Evolutionary conservation across 805 yeast species (phyloP).

Genomic region (Candida loeiensis): DNA sequence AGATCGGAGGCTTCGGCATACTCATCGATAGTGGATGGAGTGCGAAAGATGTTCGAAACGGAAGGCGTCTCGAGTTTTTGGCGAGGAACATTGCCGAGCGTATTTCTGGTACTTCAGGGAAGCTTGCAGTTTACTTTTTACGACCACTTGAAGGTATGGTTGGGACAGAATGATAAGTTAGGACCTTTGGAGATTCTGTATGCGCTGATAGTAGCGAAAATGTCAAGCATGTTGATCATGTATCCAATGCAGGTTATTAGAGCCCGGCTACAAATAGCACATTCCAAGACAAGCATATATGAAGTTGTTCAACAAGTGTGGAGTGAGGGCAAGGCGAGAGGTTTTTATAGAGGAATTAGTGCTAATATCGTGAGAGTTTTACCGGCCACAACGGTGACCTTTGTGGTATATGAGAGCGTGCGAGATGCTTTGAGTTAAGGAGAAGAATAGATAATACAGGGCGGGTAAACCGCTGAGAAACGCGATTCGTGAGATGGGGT

Average conservation of each 20-base stretch:
- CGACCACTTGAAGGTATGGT: slow-evolving; percentile 60
- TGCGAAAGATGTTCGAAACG: slow-evolving; percentile 39
- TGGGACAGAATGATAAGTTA: slow-evolving; percentile 23
- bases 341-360: slow-evolving; percentile 79
- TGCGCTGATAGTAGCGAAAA: slow-evolving; percentile 67
- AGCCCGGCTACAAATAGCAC: slow-evolving; percentile 59
- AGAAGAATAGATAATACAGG: neutral
- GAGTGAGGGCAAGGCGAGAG: slow-evolving; percentile 52
- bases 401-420: slow-evolving; percentile 73
- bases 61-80: slow-evolving; percentile 67
- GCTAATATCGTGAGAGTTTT: slow-evolving; percentile 79
- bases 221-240: slow-evolving; percentile 59
- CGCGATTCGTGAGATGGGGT: too few relatives aligned
- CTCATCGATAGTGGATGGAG: slow-evolving; percentile 54
- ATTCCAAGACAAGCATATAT: slow-evolving; percentile 14
- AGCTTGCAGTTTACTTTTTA: slow-evolving; percentile 84
- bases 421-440: slow-evolving; percentile 9
- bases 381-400: slow-evolving; percentile 92
- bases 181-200: slow-evolving; percentile 56
- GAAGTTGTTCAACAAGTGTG: slow-evolving; percentile 40
- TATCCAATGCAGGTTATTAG: slow-evolving; percentile 85
- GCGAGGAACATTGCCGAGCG: slow-evolving; percentile 70
- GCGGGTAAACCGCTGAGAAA: too few relatives aligned
- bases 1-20: slow-evolving; percentile 49
- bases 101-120: slow-evolving; percentile 84